These are phyloP conservation scores for Fusarium oxysporum DNA, from an alignment of 2,329 filamentous ascomycete species.

Conservation along the genomic window DNA sequence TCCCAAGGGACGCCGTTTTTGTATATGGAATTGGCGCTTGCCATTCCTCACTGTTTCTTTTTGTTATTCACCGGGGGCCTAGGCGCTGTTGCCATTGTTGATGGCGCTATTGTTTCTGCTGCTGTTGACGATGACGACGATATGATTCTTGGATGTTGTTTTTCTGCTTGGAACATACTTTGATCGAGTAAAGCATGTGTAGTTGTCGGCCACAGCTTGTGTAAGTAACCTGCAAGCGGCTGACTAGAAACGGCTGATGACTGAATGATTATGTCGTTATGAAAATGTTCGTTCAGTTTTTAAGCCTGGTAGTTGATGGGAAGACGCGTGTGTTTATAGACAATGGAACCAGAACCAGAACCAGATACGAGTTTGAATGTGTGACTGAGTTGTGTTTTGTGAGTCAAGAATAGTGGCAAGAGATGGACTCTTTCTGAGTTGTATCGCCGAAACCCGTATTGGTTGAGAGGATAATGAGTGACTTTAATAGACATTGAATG, in stretches of 20 bases:
- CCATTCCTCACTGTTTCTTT: constrained; percentile 25
- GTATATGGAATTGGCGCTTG: constrained; percentile 38
- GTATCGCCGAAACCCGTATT: neutral
- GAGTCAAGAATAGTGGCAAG: neutral
- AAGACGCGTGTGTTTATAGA: constrained; percentile 28
- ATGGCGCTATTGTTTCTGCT: constrained; percentile 26
- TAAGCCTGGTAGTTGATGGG: constrained; percentile 17
- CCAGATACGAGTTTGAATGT: neutral
- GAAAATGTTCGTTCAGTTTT: constrained; percentile 37
- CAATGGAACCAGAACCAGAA: constrained; percentile 21
- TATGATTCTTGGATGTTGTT: constrained; percentile 38
- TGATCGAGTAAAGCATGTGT: constrained; percentile 43
- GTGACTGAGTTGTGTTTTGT: constrained; percentile 6
- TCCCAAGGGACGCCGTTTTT: constrained; percentile 21
- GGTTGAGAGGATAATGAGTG: neutral
- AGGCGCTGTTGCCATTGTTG: constrained; percentile 24
- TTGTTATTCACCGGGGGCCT: constrained; percentile 21
- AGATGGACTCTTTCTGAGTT: neutral
- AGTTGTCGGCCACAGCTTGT: constrained; percentile 40
- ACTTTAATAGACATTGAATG: neutral
- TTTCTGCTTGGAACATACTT: constrained; percentile 43
- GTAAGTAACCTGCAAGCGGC: constrained; percentile 44
- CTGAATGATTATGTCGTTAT: constrained; percentile 48
- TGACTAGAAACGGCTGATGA: constrained; percentile 46
- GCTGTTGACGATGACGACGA: constrained; percentile 29